Conservation (phyloP, 331 rosid genomes). For the Spiraea crenata region DNA sequence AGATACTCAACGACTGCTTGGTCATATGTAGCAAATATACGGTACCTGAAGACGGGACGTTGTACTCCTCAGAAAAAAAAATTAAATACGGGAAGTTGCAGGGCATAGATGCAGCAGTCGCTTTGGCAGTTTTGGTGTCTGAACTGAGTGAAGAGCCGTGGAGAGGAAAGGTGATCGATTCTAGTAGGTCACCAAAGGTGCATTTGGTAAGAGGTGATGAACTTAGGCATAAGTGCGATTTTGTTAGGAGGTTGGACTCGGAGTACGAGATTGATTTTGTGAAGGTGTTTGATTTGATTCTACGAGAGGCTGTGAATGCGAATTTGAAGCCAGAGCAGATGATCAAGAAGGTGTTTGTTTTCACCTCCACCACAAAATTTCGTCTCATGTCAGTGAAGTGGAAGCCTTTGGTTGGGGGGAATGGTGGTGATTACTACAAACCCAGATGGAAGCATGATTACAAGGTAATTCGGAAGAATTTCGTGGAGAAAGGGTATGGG, state of each 20-base stretch:
- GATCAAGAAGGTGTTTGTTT: background rate
- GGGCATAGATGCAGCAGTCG: background rate
- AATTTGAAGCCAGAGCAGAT: background rate
- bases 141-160: background rate
- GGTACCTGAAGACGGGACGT: no score
- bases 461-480: slow-evolving; percentile 47
- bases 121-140: background rate
- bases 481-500: slow-evolving; percentile 46
- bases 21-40: background rate
- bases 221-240: background rate
- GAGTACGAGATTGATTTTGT: background rate
- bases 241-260: background rate
- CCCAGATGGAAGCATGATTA: slow-evolving; percentile 62
- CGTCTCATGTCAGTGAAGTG: no score
- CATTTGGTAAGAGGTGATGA: background rate
- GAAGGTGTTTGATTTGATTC: background rate
- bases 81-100: no score
- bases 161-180: background rate
- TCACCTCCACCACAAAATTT: slow-evolving; percentile 36
- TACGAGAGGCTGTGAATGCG: background rate
- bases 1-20: background rate
- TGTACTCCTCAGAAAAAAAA: no score
- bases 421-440: background rate
- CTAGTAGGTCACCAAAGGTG: background rate
- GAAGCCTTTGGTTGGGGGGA: no score